These are phyloP conservation scores for Aspergillus affinis DNA, from an alignment of 495 filamentous ascomycete genomes.

Conservation along the genomic window DNA sequence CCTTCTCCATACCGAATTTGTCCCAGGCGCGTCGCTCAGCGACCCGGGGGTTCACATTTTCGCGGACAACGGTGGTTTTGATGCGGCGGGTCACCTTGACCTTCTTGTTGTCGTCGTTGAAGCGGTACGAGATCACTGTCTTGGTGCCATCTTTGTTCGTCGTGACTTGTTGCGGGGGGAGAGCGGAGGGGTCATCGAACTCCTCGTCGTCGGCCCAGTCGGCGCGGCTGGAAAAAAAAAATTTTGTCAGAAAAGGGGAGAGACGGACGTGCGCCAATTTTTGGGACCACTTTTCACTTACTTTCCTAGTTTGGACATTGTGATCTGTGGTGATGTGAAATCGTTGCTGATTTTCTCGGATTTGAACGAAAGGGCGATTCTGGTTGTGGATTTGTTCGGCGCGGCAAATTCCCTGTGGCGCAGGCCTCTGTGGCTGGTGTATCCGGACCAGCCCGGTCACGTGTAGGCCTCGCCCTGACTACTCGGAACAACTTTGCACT, in stretches of 20 bases:
- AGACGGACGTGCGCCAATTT: neutral
- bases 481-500: too few species aligned
- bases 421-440: slow-evolving; percentile 34
- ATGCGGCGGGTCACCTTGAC: slow-evolving; percentile 95
- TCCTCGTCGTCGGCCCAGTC: slow-evolving; percentile 98
- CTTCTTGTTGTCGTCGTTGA: slow-evolving; percentile 91
- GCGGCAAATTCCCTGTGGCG: slow-evolving; percentile 40
- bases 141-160: slow-evolving; percentile 97
- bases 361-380: slow-evolving; percentile 38
- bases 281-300: slow-evolving; percentile 25
- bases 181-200: slow-evolving; percentile 76
- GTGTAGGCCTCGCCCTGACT: slow-evolving; percentile 15
- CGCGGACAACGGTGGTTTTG: slow-evolving; percentile 81
- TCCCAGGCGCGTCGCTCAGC: slow-evolving; percentile 88
- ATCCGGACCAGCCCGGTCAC: slow-evolving; percentile 19
- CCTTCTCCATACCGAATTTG: slow-evolving; percentile 89
- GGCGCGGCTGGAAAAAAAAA: slow-evolving; percentile 50
- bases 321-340: slow-evolving; percentile 32
- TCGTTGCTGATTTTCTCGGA: slow-evolving; percentile 46
- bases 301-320: slow-evolving; percentile 51
- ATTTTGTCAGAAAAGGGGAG: slow-evolving; percentile 20
- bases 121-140: slow-evolving; percentile 84
- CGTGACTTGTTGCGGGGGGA: slow-evolving; percentile 82
- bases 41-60: slow-evolving; percentile 93
- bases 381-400: slow-evolving; percentile 52